These are phyloP conservation scores for Podila clonocystis DNA, from an alignment of 192 early-diverging fungal genomes.

Conservation along the genomic window DNA sequence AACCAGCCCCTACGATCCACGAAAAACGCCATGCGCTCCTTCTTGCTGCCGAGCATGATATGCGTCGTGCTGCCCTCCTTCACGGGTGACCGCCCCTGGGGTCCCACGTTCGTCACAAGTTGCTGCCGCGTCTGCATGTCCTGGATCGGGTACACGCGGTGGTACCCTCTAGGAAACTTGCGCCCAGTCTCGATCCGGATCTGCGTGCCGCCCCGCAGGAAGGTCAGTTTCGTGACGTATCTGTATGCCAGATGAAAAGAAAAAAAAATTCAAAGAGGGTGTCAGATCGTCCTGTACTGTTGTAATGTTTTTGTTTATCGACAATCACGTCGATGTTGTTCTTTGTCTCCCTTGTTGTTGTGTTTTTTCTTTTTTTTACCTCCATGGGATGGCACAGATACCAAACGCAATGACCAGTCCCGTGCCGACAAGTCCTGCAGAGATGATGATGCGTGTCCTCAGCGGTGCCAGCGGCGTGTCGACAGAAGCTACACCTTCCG, in stretches of 20 bases:
- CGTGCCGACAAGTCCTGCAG: conserved; percentile 41
- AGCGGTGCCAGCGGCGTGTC: conserved; percentile 39
- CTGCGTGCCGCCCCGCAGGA: conserved; percentile 38
- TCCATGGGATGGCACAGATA: conserved; percentile 50
- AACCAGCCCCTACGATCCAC: conserved; percentile 37
- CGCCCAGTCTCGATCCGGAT: conserved; percentile 47
- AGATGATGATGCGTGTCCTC: conserved; percentile 38
- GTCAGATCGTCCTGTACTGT: too few species aligned
- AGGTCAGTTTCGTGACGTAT: conserved; percentile 43
- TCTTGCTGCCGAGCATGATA: conserved; percentile 46
- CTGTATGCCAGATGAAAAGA: neutral
- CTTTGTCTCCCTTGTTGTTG: neutral
- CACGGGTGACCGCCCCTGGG: conserved; percentile 28
- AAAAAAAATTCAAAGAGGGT: neutral
- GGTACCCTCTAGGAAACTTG: conserved; percentile 41
- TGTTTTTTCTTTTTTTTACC: neutral
- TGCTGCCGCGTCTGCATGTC: conserved; percentile 50
- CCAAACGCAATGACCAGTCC: conserved; percentile 48
- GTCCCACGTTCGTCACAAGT: conserved; percentile 33
- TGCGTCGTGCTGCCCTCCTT: conserved; percentile 39
- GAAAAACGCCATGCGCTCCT: conserved; percentile 50
- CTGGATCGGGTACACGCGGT: conserved; percentile 41
- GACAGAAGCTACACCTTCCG: conserved; percentile 31
- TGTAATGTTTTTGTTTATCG: too few species aligned
- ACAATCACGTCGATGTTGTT: neutral